phyloP scores from a whole-genome alignment of 23 red algal genomes.

The Gracilaria domingensis region DNA sequence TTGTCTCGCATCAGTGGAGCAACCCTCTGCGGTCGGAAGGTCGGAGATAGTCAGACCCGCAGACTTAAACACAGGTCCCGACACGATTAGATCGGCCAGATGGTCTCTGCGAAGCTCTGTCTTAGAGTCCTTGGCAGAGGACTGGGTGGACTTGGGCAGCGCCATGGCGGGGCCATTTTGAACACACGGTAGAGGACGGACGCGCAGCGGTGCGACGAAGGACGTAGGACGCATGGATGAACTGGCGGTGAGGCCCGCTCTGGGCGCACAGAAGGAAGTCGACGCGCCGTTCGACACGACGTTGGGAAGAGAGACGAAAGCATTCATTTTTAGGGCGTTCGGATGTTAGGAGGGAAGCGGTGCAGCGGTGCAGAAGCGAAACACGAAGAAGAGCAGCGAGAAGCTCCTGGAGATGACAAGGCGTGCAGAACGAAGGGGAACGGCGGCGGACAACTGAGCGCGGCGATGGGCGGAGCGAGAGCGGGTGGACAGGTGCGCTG shows the following conservation, averaged over 20 bases:
- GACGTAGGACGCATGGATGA: not conserved
- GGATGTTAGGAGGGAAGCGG: not conserved
- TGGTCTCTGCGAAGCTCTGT: conserved; percentile 22
- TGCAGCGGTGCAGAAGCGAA: not conserved
- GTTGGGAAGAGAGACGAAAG: conserved; percentile 38
- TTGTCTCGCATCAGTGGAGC: conserved; percentile 25
- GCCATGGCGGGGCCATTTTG: conserved; percentile 11
- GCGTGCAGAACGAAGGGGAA: not conserved
- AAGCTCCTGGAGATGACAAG: not conserved
- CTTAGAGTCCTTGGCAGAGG: not conserved
- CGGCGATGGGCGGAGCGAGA: no score
- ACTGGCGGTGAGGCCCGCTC: not conserved
- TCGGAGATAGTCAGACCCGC: conserved; percentile 30
- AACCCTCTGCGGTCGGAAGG: conserved; percentile 1
- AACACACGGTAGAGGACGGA: not conserved
- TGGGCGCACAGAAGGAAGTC: not conserved
- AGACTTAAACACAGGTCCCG: conserved; percentile 31
- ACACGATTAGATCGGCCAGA: conserved; percentile 21
- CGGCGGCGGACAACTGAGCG: not conserved
- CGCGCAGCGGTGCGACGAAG: conserved; percentile 20
- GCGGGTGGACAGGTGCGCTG: no score
- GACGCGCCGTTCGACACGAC: not conserved
- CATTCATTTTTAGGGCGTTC: conserved; percentile 11
- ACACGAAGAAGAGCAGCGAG: not conserved
- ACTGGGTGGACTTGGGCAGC: not conserved